Conservation (phyloP, 768 basidiomycete species). For the Gloeophyllum trabeum region DNA sequence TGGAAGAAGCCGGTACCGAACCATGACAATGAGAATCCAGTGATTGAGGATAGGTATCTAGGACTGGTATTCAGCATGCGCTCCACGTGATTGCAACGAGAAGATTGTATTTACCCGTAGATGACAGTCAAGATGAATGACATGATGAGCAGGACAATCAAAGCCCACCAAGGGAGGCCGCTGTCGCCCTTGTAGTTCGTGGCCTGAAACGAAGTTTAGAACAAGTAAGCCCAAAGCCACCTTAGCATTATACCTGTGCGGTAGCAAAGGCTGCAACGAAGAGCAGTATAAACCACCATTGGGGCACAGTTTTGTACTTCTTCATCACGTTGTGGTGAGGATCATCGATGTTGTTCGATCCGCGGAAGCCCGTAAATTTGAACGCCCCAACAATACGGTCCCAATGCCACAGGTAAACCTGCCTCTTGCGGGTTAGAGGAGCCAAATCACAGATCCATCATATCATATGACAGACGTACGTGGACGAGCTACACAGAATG, state of each 20-base stretch:
- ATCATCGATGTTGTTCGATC: conserved; percentile 13
- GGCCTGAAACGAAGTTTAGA: conserved; percentile 3
- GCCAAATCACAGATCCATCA: background rate
- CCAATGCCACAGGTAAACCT: conserved; percentile 25
- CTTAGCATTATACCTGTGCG: conserved; percentile 11
- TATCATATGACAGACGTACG: background rate
- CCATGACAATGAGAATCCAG: conserved; percentile 8
- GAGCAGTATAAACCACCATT: conserved; percentile 14
- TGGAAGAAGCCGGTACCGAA: conserved; percentile 12
- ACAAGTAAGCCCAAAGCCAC: too few species aligned
- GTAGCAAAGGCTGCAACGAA: conserved; percentile 11
- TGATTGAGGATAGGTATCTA: conserved; percentile 5
- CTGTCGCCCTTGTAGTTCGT: conserved; percentile 16
- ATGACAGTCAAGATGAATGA: conserved; percentile 15
- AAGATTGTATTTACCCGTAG: conserved; percentile 4
- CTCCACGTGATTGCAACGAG: background rate
- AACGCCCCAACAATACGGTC: conserved; percentile 13
- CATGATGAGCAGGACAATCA: conserved; percentile 16
- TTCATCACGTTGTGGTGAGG: conserved; percentile 14
- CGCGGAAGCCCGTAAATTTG: background rate
- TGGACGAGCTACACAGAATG: too few species aligned
- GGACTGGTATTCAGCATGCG: background rate
- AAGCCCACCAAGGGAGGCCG: conserved; percentile 16
- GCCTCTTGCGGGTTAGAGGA: too few species aligned
- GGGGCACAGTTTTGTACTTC: conserved; percentile 10